Evolutionary conservation across 2,329 filamentous ascomycete genomes (phyloP), one percentile per base, ranked within the genome.

Genomic region (Colletotrichum sp.): DNA sequence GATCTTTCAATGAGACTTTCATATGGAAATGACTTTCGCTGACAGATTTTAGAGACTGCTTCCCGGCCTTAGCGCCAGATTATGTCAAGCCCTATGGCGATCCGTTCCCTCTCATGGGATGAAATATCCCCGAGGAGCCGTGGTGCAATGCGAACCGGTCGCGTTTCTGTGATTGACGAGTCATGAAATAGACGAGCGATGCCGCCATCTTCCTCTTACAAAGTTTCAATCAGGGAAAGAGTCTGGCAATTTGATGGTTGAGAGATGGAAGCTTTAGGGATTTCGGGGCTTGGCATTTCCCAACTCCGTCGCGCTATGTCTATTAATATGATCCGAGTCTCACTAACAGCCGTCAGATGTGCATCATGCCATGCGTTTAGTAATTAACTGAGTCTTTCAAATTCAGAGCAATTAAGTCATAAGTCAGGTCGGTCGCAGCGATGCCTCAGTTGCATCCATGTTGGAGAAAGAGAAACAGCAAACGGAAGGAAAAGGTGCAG

Each of bases 121-220:
- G 43, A 52, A 52, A 52, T 52, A 52, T 52, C 43, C 12, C 43
- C 43, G 43, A 52, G 6, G 6, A 13, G 43, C 43, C 43, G 43
- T 52, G 18, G 18, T 48, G 10, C 4, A 7, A 0, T 21, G 43
- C 43, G 43, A 52, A 52, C n/a, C 10, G 43, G 43, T 52, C 43
- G 43, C 43, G n/a, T 21, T 52, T 21, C n/a, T 52, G 12, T 21
- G 2, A 7, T 24, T 21, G 43, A 13, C n/a, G 43, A 52, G 43
- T 52, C 10, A 52, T 52, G 21, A 52, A 21, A 21, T 52, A 52
- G 43, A 52, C 43, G 43, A 24, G 0, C 0, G 12, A 13, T 21
- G 43, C 43, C n/a, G 0, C 10, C n/a, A 52, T 21, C n/a, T 1
- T 5, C 10, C 43, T 21, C 0, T 0, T 5, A 7, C n/a, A n/a